Evolutionary conservation across 805 yeast species (phyloP), one percentile per base, ranked within the genome.

Genomic region (Pichia paraexigua): DNA sequence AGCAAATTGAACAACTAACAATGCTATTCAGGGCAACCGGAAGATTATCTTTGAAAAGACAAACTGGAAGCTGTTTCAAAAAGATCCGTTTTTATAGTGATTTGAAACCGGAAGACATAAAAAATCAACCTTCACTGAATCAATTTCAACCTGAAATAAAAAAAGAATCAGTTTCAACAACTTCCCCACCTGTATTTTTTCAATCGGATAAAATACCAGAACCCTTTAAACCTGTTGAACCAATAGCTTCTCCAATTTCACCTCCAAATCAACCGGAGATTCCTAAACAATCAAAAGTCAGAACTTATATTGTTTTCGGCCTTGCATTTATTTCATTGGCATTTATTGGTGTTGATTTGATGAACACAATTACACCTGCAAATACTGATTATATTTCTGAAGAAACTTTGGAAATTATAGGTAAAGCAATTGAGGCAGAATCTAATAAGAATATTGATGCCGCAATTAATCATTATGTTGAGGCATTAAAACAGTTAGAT

Each of bases 381-480:
- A 45, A 51, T 41, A 48, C 47, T 7, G 59, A 58, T 32, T 37
- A 18, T 22, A 42, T 54, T n/a, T 51, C 55, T 24, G 48, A 51
- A 10, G 58, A 56, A 41, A 51, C 56, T 20, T 43, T 50, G 2
- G 46, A 48, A 12, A 40, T 54, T 1, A 42, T 58, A 5, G 39
- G 50, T 24, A 35, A 51, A 13, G 59, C 57, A 18, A 42, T 52
- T 18, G 48, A 46, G 6, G 55, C 61, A 2, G 69, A 63, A 42
- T 49, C 53, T 5, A 52, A 53, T 75, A 59, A 83, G 72, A 43
- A 78, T 74, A 37, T 71, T 73, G 47, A 85, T 76, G 71, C 76
- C 53, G 95, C 97, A 1, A 71, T 89, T 52, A 75, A 76, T 49
- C 70, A 74, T 56, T 92, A 88, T 67, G 69, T 85, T 22, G 85